Base-by-base conservation (phyloP, 139 green algal species). In the Diplosphaera chodatii region DNA sequence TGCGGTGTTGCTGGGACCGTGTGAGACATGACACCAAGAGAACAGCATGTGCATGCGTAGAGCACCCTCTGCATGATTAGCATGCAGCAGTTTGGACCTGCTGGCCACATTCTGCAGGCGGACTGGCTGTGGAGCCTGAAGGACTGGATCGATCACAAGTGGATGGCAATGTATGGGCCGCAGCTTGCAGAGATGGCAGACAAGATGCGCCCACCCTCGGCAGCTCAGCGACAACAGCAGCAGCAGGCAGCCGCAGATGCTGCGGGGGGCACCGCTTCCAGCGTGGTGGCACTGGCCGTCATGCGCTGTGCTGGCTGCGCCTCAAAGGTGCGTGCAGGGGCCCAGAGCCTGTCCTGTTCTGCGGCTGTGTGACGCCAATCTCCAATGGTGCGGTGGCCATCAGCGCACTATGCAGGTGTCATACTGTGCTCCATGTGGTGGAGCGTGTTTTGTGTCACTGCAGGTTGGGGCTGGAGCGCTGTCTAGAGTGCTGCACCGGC, bases 271-370 rank as follows among this genome's bases (percentile, higher is more conserved):
- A 80, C 88, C 31, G 86, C 83, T 3, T 33, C 86, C 2, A 75
- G 63, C 5, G 63, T 82, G 71, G 40, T 83, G 27, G 80, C 81
- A 16, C 76, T 79, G 23, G 75, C 79, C 55, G 82, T 80, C 32
- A 97, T 97, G 91, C 82, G 91, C 5, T 98, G 93, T 74, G 89
- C 85, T 18, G 93, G 93, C n/a, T 98, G 93, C 74, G 93, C 91
- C 6, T 79, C 87, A 31, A 98, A 98, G 83, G 84, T 96, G 21
- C n/a, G n/a, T n/a, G n/a, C n/a, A n/a, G n/a, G n/a, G n/a, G n/a
- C n/a, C n/a, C n/a, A n/a, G n/a, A 23, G 13, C 16, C n/a, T n/a
- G n/a, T n/a, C n/a, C n/a, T n/a, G n/a, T n/a, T n/a, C n/a, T n/a
- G n/a, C n/a, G n/a, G n/a, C n/a, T n/a, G n/a, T n/a, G n/a, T n/a